These are phyloP conservation scores for Coniophora puteana DNA, from an alignment of 1,284 basidiomycete genomes.

Conservation along the genomic window DNA sequence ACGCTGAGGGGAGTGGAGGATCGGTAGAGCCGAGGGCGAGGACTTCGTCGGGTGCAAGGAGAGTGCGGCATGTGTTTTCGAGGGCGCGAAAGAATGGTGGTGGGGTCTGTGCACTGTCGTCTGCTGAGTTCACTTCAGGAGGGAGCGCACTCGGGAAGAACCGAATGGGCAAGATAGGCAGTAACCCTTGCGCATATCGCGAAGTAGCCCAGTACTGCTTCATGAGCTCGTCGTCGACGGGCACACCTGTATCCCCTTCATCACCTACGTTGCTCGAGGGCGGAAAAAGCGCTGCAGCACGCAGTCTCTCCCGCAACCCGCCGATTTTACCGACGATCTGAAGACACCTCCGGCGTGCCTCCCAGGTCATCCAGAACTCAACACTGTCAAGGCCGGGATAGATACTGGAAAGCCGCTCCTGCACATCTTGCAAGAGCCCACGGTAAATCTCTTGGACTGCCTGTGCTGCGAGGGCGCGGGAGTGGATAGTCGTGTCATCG, in stretches of 20 bases:
- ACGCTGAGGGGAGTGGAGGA: neutral
- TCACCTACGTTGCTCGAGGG: neutral
- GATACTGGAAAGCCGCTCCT: slow-evolving; percentile 35
- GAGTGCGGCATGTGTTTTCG: slow-evolving; percentile 42
- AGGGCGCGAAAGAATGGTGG: slow-evolving; percentile 42
- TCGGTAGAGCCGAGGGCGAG: slow-evolving; percentile 20
- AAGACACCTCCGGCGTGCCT: slow-evolving; percentile 65
- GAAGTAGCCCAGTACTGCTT: slow-evolving; percentile 61
- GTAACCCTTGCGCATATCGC: slow-evolving; percentile 45
- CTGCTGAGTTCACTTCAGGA: no score
- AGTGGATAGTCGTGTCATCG: slow-evolving; percentile 45
- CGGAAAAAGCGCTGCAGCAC: slow-evolving; percentile 54
- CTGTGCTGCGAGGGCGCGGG: slow-evolving; percentile 62
- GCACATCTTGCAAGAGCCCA: slow-evolving; percentile 63
- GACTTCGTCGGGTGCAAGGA: slow-evolving; percentile 45
- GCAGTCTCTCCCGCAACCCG: slow-evolving; percentile 54
- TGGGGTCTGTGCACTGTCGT: neutral
- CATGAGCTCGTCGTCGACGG: slow-evolving; percentile 30
- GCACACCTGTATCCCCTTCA: slow-evolving; percentile 2
- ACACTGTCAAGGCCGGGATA: slow-evolving; percentile 21
- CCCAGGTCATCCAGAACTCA: slow-evolving; percentile 76
- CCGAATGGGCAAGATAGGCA: slow-evolving; percentile 55
- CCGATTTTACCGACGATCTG: slow-evolving; percentile 73
- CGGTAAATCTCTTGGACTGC: slow-evolving; percentile 68
- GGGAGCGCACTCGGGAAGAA: slow-evolving; percentile 35